These are phyloP conservation scores for Lyophyllum shimeji DNA, from an alignment of 768 basidiomycete genomes.

Conservation along the genomic window DNA sequence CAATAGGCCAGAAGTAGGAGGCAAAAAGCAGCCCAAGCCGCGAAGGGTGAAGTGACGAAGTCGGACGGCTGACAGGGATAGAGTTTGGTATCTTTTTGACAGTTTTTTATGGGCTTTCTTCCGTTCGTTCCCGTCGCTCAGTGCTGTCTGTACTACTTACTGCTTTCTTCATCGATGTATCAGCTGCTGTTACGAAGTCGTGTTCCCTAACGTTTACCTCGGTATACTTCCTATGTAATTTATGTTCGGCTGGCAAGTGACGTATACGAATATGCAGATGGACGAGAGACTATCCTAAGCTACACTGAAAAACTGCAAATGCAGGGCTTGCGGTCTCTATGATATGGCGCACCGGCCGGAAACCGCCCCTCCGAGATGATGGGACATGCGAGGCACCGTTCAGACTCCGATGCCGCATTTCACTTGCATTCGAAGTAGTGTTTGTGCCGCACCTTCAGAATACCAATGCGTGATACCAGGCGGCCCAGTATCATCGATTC, in stretches of 20 bases:
- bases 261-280: no score
- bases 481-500: no score
- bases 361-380: no score
- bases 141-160: conserved; percentile 15
- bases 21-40: conserved; percentile 9
- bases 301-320: no score
- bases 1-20: conserved; percentile 16
- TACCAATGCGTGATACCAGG: no score
- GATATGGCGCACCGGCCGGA: no score
- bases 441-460: no score
- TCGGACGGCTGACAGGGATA: conserved; percentile 8
- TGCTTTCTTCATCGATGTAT: conserved; percentile 11
- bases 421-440: no score
- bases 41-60: conserved; percentile 11
- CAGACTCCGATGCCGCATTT: no score
- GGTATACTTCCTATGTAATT: not conserved
- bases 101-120: not conserved
- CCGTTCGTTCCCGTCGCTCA: not conserved
- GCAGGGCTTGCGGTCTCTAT: no score
- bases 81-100: not conserved
- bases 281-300: no score
- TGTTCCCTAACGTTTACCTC: not conserved
- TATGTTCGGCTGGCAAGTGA: not conserved
- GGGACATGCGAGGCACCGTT: no score
- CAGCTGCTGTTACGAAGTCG: not conserved